Base-by-base conservation (phyloP, 1,139 yeast species). In the Tardiomyces blankii region DNA sequence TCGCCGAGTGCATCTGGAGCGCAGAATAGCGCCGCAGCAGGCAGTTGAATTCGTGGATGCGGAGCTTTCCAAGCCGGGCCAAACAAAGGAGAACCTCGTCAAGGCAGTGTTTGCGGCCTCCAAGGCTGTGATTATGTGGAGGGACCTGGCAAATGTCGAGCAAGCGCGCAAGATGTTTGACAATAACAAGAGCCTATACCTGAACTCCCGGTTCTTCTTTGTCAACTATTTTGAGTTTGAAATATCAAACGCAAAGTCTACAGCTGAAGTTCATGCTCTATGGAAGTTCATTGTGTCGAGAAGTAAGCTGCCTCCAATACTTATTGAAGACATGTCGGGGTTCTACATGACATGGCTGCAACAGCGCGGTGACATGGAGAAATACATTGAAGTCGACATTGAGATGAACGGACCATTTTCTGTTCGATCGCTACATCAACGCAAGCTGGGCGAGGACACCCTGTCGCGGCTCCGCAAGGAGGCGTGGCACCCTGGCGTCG, bases 401-500 rank as follows among this genome's bases (percentile, higher is more conserved):
- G 67, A 66, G 46, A 54, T 60, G 18, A 57, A 61, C 44, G 70
- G 70, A 3, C 64, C 67, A 1, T 54, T 60, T 40, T 47, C 56
- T 23, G 54, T 55, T 14, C 59, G 57, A 18, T 50, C 48, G 25
- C 46, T 52, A 30, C 49, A 48, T 13, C 49, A 55, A 40, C 44
- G 48, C 21, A 58, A 60, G 42, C 43, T 56, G 18, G 54, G 53
- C 1, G 51, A 44, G 5, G 54, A 51, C 38, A 54, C 44, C 2
- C 40, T 44, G 16, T 38, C 40, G 3, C 49, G 61, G 27, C 53
- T 62, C 30, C 49, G 47, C 18, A 44, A 46, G 18, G 61, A 58
- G 44, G 61, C 60, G 38, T 66, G 66, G 3, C 66, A 62, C 42
- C 64, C 65, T 1, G 66, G 66, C 6, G 59, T 62, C n/a, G 55